These are phyloP conservation scores for Apiospora pterosperma DNA, from an alignment of 2,329 filamentous ascomycete species.

Conservation along the genomic window DNA sequence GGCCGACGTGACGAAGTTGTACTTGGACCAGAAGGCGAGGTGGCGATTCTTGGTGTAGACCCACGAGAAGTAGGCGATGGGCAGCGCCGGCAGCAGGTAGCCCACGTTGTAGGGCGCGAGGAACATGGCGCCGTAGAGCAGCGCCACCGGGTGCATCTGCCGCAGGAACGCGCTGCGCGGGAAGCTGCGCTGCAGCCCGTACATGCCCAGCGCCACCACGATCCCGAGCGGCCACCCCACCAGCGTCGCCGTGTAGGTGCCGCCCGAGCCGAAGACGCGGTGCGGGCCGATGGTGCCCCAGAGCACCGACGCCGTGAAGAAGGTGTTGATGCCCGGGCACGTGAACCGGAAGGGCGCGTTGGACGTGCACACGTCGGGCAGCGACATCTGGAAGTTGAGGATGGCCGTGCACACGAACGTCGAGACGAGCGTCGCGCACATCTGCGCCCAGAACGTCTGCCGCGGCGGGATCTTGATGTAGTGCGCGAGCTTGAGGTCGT, in stretches of 20 bases:
- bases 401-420: conserved; percentile 49
- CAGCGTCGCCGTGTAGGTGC: conserved; percentile 24
- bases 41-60: conserved; percentile 24
- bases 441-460: conserved; percentile 29
- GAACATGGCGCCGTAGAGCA: conserved; percentile 26
- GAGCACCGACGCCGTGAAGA: conserved; percentile 29
- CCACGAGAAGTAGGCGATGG: conserved; percentile 35
- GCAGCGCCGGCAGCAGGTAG: conserved; percentile 29
- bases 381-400: conserved; percentile 30
- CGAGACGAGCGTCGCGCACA: conserved; percentile 33
- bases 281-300: conserved; percentile 31
- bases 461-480: conserved; percentile 30
- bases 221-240: conserved; percentile 32
- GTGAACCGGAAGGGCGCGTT: conserved; percentile 29
- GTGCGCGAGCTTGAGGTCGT: conserved; percentile 29
- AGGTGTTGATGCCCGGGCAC: conserved; percentile 28
- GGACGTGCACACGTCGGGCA: conserved; percentile 20
- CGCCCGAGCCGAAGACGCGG: conserved; percentile 27
- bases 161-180: conserved; percentile 17
- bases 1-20: conserved; percentile 24
- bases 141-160: conserved; percentile 23
- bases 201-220: conserved; percentile 27
- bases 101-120: conserved; percentile 29
- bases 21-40: conserved; percentile 30
- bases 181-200: conserved; percentile 24